Base-by-base conservation (phyloP, 768 basidiomycete species). In the Crassisporium funariophilum region DNA sequence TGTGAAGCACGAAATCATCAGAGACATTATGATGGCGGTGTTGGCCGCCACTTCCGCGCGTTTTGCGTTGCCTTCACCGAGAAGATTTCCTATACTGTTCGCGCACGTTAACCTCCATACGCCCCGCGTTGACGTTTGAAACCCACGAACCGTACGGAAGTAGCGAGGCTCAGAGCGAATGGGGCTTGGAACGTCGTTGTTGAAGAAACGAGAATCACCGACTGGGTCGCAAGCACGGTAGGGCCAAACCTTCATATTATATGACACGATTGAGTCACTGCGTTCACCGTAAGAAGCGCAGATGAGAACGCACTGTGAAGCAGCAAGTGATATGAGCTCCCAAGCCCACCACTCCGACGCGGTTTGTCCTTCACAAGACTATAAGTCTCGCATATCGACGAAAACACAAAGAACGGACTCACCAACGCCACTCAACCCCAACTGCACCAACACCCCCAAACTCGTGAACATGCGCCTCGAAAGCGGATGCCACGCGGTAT, bases 271-370 rank as follows among this genome's bases (percentile, higher is more conserved):
- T 22, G 1, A 33, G 35, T 2, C 19, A 7, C 2, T 6, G n/a
- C n/a, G n/a, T 16, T 2, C 27, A 2, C 20, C 27, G 17, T 10
- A 36, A 5, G 7, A 37, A 36, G 33, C 17, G 16, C 11, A 40
- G 27, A 12, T 33, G n/a, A 62, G 67, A 51, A 41, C 46, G 13
- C 52, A 74, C 68, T 74, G 51, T 50, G 73, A 74, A 8, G 77
- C 76, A 4, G 71, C 74, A 2, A 78, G 67, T 22, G 82, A 83
- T 24, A 88, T 65, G 9, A 91, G 76, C 67, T 95, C 92, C 94
- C 94, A 94, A 23, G 86, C 84, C 91, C 93, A 97, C 92, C 91
- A 95, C 66, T 95, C 92, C 5, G 81, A 82, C 1, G 86, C 89
- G 3, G 79, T 84, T 64, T 91, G 90, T 1, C 82, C 82, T 75